These are phyloP conservation scores for Monosporascus ibericus DNA, from an alignment of 2,329 filamentous ascomycete species.

Conservation along the genomic window DNA sequence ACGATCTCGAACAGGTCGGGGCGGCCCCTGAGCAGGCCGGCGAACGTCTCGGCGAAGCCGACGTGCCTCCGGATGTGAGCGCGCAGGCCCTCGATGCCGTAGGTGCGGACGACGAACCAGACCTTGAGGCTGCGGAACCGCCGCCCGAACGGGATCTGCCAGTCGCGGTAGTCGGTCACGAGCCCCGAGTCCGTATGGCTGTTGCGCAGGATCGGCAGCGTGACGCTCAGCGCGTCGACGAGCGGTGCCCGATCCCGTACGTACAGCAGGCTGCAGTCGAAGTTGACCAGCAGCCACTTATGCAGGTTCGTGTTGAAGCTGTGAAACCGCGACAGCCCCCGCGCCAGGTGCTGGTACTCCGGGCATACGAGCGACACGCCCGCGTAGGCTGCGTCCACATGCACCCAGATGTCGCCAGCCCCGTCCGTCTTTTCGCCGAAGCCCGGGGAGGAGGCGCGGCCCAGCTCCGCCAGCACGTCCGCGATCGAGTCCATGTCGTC, in stretches of 20 bases:
- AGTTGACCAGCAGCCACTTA: slow-evolving; percentile 95
- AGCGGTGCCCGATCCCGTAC: slow-evolving; percentile 70
- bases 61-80: slow-evolving; percentile 67
- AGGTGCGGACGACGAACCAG: slow-evolving; percentile 87
- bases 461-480: slow-evolving; percentile 32
- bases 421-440: slow-evolving; percentile 9
- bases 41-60: slow-evolving; percentile 63
- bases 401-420: slow-evolving; percentile 68
- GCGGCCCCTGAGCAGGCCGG: slow-evolving; percentile 49
- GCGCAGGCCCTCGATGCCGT: slow-evolving; percentile 71
- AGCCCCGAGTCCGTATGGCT: slow-evolving; percentile 72
- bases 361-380: slow-evolving; percentile 78
- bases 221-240: slow-evolving; percentile 72
- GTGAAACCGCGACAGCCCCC: slow-evolving; percentile 63
- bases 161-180: slow-evolving; percentile 93
- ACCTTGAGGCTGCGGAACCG: slow-evolving; percentile 87
- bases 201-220: slow-evolving; percentile 77
- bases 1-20: slow-evolving; percentile 71
- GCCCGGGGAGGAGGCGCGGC: slow-evolving; percentile 12
- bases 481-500: slow-evolving; percentile 74
- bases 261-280: slow-evolving; percentile 78
- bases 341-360: slow-evolving; percentile 66
- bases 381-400: slow-evolving; percentile 90
- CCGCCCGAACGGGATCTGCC: slow-evolving; percentile 89
- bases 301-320: slow-evolving; percentile 95